Evolutionary conservation across 2,329 filamentous ascomycete genomes (phyloP).

Genomic region (Ophiostoma fasciatum): DNA sequence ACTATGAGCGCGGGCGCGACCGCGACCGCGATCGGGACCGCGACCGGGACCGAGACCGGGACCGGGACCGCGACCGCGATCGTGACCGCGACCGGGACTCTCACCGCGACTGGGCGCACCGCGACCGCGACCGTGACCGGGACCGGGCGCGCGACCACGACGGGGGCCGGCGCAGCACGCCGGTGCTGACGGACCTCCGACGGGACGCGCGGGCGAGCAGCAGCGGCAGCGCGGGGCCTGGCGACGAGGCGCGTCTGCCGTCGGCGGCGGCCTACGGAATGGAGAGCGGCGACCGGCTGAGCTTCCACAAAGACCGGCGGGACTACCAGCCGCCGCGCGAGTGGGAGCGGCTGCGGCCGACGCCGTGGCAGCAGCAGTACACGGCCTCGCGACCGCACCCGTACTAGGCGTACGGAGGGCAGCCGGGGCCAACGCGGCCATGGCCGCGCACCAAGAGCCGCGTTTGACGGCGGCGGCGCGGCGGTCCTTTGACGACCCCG

Average conservation of each 20-base stretch:
- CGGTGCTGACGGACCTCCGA: neutral
- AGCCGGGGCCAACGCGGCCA: too few relatives aligned
- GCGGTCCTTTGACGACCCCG: too few relatives aligned
- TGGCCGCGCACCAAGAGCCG: too few relatives aligned
- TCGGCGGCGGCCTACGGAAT: constrained; percentile 1
- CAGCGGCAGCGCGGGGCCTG: constrained; percentile 5
- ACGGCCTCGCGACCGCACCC: constrained; percentile 9
- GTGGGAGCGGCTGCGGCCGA: constrained; percentile 12
- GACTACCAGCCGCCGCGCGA: constrained; percentile 10
- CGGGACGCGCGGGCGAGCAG: constrained; percentile 3
- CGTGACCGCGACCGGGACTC: constrained; percentile 22
- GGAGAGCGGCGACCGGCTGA: constrained; percentile 13
- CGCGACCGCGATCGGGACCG: constrained; percentile 21
- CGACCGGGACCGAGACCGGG: constrained; percentile 17
- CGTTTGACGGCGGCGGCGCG: too few relatives aligned
- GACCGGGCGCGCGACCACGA: constrained; percentile 12
- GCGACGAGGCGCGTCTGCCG: neutral
- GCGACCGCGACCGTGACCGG: constrained; percentile 17
- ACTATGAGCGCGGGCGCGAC: constrained; percentile 3
- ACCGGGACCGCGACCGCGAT: neutral
- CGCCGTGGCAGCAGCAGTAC: constrained; percentile 12
- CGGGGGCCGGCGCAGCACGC: neutral
- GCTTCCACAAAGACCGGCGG: constrained; percentile 13
- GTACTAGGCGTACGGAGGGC: constrained; percentile 2
- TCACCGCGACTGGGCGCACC: too few relatives aligned